Evolutionary conservation across 441 rosid species (phyloP).

Genomic region (Pelargonium cotyledonis): DNA sequence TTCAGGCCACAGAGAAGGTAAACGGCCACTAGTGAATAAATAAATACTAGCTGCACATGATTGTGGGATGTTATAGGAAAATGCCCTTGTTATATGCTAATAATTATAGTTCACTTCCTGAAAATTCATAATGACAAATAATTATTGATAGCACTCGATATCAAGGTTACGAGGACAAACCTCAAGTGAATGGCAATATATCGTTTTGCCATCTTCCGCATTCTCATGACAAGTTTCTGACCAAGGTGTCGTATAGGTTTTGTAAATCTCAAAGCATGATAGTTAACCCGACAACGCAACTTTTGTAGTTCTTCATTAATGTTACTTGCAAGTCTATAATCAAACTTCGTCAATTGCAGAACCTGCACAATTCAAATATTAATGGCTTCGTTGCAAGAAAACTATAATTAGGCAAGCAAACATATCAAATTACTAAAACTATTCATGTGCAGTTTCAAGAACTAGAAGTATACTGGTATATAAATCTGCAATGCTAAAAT

Average conservation of each 20-base stretch:
- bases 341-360: constrained; percentile 93
- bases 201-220: constrained; percentile 69
- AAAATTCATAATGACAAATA: not conserved
- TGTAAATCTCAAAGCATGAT: constrained; percentile 82
- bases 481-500: not conserved
- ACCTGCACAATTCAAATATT: constrained; percentile 53
- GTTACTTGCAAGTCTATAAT: constrained; percentile 84
- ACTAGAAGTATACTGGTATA: no score
- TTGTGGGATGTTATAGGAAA: no score
- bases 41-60: no score
- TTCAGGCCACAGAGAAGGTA: constrained; percentile 12
- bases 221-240: constrained; percentile 60
- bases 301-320: constrained; percentile 80
- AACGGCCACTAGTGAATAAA: not conserved
- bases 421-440: not conserved
- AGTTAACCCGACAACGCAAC: constrained; percentile 89
- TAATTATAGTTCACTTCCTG: not conserved
- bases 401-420: constrained; percentile 6
- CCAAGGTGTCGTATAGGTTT: constrained; percentile 77
- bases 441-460: no score
- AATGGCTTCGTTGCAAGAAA: constrained; percentile 16
- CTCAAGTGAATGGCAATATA: constrained; percentile 88
- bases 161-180: constrained; percentile 28
- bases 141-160: not conserved
- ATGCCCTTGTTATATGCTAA: not conserved